Evolutionary conservation across 169 alveolate species (phyloP).

Genomic region (Plasmodium berghei): DNA sequence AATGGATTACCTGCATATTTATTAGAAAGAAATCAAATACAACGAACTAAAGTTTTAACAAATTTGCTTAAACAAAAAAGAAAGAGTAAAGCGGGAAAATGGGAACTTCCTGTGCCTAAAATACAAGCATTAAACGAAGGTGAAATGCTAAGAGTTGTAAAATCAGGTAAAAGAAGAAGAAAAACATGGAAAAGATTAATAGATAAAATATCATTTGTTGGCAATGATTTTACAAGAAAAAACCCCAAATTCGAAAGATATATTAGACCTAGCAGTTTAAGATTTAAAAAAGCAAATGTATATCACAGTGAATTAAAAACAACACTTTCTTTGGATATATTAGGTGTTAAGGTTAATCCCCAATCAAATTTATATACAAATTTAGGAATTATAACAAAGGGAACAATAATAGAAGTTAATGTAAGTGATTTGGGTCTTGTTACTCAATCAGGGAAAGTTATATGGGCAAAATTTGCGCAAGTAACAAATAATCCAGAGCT

Average conservation of each 20-base stretch:
- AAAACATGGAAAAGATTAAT: constrained; percentile 99
- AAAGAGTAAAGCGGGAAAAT: constrained; percentile 99
- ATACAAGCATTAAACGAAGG: constrained; percentile 94
- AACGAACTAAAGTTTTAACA: constrained; percentile 94
- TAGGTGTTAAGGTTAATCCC: constrained; percentile 99
- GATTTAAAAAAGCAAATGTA: constrained; percentile 99
- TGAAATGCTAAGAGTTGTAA: constrained; percentile 94
- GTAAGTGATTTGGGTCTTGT: constrained; percentile 99
- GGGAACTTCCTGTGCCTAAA: constrained; percentile 99
- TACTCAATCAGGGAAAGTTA: constrained; percentile 98
- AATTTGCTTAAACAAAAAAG: constrained; percentile 99
- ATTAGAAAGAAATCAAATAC: constrained; percentile 97
- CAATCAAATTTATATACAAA: constrained; percentile 96
- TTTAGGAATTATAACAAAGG: constrained; percentile 98
- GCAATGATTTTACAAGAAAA: constrained; percentile 98
- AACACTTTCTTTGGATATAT: constrained; percentile 94
- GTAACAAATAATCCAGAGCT: constrained; percentile 99
- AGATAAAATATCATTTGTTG: constrained; percentile 97
- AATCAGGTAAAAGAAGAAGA: constrained; percentile 96
- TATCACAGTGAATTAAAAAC: constrained; percentile 99
- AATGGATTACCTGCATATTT: constrained; percentile 99
- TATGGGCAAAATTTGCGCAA: constrained; percentile 99
- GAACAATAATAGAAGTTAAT: constrained; percentile 98
- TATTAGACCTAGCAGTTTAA: constrained; percentile 98
- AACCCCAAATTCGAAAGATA: constrained; percentile 99